Base-by-base conservation (phyloP, 495 filamentous ascomycete species). In the Aspergillus affinis region DNA sequence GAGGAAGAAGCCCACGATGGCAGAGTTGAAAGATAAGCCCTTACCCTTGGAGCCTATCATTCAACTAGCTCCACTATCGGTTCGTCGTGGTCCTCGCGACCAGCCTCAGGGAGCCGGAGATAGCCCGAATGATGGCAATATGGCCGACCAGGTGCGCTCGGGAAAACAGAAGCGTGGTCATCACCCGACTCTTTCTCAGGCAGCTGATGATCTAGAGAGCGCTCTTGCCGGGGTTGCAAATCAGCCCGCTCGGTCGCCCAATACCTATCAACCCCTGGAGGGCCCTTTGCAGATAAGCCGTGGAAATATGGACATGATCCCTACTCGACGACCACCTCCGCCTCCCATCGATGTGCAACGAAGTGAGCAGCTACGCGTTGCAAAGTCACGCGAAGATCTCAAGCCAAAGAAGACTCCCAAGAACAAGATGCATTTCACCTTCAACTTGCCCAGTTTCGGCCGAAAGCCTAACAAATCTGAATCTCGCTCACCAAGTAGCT, bases 11-110 rank as follows among this genome's bases (percentile, higher is more conserved):
- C 55, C 56, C 0, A 69, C 71, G 1, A 54, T 66, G 58, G 58
- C 65, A 13, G 64, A 75, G 23, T 26, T 70, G 21, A 74, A 70
- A 52, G 78, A 81, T 20, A 82, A 81, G 48, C 77, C 80, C n/a
- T 65, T 82, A n/a, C 80, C 81, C 6, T 70, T 69, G 19, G 77
- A 76, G 18, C 80, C 81, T 27, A 63, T 68, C 0, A 62, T 67
- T 49, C 64, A 63, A 51, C 61, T 76, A 57, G 66, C 68, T 6
- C 74, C 78, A 10, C 62, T 75, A 4, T 62, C 64, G 4, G 55
- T 75, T 15, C 67, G 69, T 27, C 66, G 61, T 27, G 59, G 59
- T 23, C 56, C 26, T n/a, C 48, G 20, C 48, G 56, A 48, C 17
- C 54, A n/a, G 27, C 46, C 47, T 6, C 18, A 48, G 17, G 57